These are phyloP conservation scores for Laguncularia racemosa DNA, from an alignment of 345 rosid genomes.

Conservation along the genomic window DNA sequence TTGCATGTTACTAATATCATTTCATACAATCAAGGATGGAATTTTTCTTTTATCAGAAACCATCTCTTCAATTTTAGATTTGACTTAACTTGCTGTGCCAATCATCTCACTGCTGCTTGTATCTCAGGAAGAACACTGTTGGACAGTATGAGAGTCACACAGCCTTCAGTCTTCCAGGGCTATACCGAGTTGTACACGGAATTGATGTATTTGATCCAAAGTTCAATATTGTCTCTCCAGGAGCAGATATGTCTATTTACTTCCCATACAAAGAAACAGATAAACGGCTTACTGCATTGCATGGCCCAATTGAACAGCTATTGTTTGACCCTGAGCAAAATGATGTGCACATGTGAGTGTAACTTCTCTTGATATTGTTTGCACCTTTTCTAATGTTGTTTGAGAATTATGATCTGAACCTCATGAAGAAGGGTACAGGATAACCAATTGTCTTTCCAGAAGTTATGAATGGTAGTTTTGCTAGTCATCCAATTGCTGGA, in stretches of 20 bases:
- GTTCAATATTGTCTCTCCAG: constrained; percentile 97
- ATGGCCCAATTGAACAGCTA: constrained; percentile 78
- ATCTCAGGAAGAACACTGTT: constrained; percentile 81
- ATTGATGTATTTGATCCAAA: constrained; percentile 96
- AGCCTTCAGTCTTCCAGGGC: constrained; percentile 90
- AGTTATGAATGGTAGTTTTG: no score
- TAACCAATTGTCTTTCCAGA: no score
- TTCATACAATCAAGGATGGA: no score
- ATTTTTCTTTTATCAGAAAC: no score
- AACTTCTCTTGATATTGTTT: constrained; percentile 4
- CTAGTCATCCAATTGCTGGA: no score
- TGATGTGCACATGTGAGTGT: constrained; percentile 70
- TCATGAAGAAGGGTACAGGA: neutral
- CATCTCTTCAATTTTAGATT: neutral
- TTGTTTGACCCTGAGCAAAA: constrained; percentile 68
- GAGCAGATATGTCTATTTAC: constrained; percentile 94
- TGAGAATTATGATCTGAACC: neutral
- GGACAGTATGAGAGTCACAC: constrained; percentile 98
- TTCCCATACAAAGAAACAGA: constrained; percentile 61
- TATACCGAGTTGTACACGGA: constrained; percentile 91
- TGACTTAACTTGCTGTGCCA: constrained; percentile 3
- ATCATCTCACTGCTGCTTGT: constrained; percentile 6
- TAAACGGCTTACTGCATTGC: constrained; percentile 72
- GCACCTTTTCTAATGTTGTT: neutral
- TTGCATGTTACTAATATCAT: no score